Percentiles rank a stretch among this genome's conserved stretches.
phyloP scores from a whole-genome alignment of 2,329 filamentous ascomycete species.

The Moelleriella libera region DNA sequence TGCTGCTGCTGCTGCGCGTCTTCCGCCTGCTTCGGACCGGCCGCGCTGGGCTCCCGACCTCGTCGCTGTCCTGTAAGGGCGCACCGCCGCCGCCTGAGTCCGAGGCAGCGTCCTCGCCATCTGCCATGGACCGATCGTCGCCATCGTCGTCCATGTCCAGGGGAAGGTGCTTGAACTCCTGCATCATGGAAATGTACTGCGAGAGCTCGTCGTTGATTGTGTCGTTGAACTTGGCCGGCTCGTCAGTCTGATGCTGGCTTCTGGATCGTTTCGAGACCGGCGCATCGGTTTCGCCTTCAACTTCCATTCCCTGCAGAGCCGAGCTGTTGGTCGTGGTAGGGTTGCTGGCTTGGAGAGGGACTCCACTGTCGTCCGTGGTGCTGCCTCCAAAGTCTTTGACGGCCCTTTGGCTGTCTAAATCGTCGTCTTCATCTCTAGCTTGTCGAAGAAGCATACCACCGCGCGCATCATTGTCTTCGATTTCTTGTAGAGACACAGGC shows the following conservation, averaged over 20 bases:
- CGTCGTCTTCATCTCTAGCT: no score
- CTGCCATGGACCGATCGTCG: slow-evolving; percentile 9
- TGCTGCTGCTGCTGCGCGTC: background rate
- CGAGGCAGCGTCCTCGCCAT: slow-evolving; percentile 2
- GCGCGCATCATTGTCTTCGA: no score
- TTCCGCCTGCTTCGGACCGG: no score
- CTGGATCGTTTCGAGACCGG: background rate
- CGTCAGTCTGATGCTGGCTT: background rate
- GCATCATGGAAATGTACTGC: slow-evolving; percentile 48
- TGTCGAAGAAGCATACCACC: no score
- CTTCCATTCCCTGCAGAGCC: no score
- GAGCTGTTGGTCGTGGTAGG: no score
- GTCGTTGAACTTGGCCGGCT: background rate
- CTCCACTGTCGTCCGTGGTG: no score
- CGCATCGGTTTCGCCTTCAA: no score
- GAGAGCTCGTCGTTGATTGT: slow-evolving; percentile 40
- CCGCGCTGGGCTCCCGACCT: no score
- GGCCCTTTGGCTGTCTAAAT: background rate
- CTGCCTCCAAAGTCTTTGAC: background rate
- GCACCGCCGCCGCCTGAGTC: background rate
- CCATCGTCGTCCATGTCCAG: slow-evolving; percentile 37
- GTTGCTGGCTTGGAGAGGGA: no score
- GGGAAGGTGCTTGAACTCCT: slow-evolving; percentile 43
- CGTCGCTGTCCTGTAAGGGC: no score
- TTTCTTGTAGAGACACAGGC: no score